Percentiles rank a stretch among this genome's conserved stretches.
phyloP scores from a whole-genome alignment of 202 grass and related monocot genomes.

The Cymbopogon flexuosus region DNA sequence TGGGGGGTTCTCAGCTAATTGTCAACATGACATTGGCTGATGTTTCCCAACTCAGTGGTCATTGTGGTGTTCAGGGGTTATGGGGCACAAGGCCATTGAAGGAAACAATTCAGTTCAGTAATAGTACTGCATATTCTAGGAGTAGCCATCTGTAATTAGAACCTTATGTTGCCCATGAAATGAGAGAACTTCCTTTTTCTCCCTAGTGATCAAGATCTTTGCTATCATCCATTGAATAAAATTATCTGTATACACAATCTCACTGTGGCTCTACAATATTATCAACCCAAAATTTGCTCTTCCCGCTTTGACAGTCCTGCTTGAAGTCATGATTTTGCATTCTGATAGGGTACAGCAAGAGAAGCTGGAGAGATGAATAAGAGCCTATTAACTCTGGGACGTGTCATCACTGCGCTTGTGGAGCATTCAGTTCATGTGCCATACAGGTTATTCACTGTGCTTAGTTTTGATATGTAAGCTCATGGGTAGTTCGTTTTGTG shows the following conservation, averaged over 20 bases:
- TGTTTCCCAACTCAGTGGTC: not conserved
- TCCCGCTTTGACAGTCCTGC: constrained; percentile 2
- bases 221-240: constrained; percentile 1
- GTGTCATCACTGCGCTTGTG: constrained; percentile 83
- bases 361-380: constrained; percentile 90
- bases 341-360: constrained; percentile 73
- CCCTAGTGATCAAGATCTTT: not conserved
- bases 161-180: not conserved
- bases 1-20: no score
- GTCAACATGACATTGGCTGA: not conserved
- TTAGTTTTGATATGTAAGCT: not conserved
- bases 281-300: constrained; percentile 6
- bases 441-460: constrained; percentile 54
- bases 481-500: not conserved
- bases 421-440: constrained; percentile 82
- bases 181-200: not conserved
- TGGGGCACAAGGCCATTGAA: not conserved
- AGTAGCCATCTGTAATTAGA: constrained; percentile 7
- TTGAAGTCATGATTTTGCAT: constrained; percentile 41
- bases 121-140: not conserved
- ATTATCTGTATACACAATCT: constrained; percentile 23
- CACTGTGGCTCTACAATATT: not conserved
- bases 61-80: not conserved
- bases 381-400: constrained; percentile 85
- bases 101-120: not conserved